Base-by-base conservation (phyloP, 176 grass and related monocot genomes). In the Olyra latifolia region DNA sequence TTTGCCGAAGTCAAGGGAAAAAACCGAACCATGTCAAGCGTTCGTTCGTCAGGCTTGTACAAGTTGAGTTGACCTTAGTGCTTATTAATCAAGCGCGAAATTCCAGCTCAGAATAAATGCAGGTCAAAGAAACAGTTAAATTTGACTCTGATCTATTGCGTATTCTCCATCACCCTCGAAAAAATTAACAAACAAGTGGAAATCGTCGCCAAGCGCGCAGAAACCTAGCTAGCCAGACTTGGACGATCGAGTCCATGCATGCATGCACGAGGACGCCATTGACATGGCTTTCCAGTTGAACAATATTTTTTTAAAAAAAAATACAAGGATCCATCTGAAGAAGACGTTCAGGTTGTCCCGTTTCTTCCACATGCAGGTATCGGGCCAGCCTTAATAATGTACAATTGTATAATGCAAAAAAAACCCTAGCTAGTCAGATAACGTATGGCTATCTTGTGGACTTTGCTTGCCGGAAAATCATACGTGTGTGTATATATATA, bases 131-230 rank as follows among this genome's bases (percentile, higher is more conserved):
- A 85, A 71, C 77, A 76, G 56, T 64, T 71, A 3, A 28, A 71
- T 71, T 85, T 76, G 77, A 85, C 82, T 81, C 25, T 3, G 40
- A 72, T 65, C n/a, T n/a, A n/a, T 80, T 22, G 87, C 63, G 52
- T 84, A 80, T 63, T 84, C 77, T 22, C 69, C 76, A 59, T 43
- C 69, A 80, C 75, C 68, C 74, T 60, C 43, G 4, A 27, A 72
- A 45, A 59, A 66, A 40, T 68, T 61, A 79, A 59, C n/a, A 69
- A 88, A 29, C 19, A 80, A 44, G 50, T 46, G 76, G 61, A 25
- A 60, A 61, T 75, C 69, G 39, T 85, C 65, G 76, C 38, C 11
- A 16, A 28, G 39, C 20, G 17, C 10, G 49, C 57, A 9, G 47
- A 67, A 2, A 35, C 32, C 32, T 35, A 35, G 32, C 32, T 35